These are phyloP conservation scores for Solanum piurae DNA, from an alignment of 257 asterid species.

Conservation along the genomic window DNA sequence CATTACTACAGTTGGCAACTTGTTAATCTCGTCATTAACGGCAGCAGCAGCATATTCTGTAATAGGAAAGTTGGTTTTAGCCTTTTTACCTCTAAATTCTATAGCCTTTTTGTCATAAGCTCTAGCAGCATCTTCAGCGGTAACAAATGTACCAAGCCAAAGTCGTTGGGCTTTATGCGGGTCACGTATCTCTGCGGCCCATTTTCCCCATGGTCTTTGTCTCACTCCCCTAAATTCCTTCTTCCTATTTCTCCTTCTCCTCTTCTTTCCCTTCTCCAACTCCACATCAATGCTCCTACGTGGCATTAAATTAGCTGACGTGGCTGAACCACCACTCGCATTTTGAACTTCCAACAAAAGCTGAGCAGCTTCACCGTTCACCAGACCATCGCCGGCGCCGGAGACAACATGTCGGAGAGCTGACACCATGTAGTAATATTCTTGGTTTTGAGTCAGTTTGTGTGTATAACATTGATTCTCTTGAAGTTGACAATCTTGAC, in stretches of 20 bases:
- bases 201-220: conserved; percentile 8
- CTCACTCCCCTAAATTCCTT: conserved; percentile 8
- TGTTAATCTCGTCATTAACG: background rate
- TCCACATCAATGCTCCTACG: background rate
- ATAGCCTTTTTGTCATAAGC: conserved; percentile 15
- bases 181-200: conserved; percentile 20
- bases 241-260: background rate
- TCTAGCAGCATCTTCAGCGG: conserved; percentile 17
- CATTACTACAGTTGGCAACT: background rate
- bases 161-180: background rate
- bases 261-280: background rate
- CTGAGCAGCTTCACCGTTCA: background rate
- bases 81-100: conserved; percentile 13
- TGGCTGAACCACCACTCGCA: background rate
- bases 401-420: conserved; percentile 6
- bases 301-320: background rate
- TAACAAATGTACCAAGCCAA: conserved; percentile 16
- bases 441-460: background rate
- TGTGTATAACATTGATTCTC: background rate
- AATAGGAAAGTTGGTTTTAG: conserved; percentile 9
- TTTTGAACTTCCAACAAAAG: background rate
- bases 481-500: background rate
- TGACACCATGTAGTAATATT: background rate
- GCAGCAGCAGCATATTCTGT: background rate
- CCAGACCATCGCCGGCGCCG: background rate